Percentiles rank a stretch among this genome's conserved stretches.
phyloP scores from a whole-genome alignment of 2,329 filamentous ascomycete species.

The Fusarium odoratissimum region DNA sequence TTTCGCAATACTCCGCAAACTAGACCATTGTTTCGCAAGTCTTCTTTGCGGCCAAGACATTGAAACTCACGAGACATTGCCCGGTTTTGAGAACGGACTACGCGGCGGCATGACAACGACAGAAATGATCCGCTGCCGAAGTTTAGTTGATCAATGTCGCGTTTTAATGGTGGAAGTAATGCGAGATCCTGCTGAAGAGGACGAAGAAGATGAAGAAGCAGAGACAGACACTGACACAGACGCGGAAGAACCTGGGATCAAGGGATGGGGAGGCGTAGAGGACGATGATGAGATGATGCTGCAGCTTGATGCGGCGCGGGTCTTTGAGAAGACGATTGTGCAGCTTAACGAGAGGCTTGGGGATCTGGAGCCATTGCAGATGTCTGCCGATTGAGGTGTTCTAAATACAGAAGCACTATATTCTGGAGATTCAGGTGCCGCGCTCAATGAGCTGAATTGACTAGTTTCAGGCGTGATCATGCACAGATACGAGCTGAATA shows the following conservation, averaged over 20 bases:
- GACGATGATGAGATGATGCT: slow-evolving; percentile 62
- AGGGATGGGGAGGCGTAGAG: slow-evolving; percentile 49
- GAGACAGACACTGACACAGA: slow-evolving; percentile 50
- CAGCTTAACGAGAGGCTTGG: slow-evolving; percentile 76
- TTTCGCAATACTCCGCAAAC: slow-evolving; percentile 78
- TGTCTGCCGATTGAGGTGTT: slow-evolving; percentile 34
- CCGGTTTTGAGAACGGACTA: slow-evolving; percentile 74
- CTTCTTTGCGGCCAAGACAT: slow-evolving; percentile 76
- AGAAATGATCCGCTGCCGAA: slow-evolving; percentile 89
- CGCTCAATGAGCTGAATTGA: not conserved
- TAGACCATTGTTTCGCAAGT: slow-evolving; percentile 86
- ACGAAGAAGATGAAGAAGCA: slow-evolving; percentile 49
- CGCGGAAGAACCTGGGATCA: slow-evolving; percentile 40
- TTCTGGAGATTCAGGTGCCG: not conserved
- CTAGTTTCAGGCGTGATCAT: slow-evolving; percentile 14
- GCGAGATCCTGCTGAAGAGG: slow-evolving; percentile 57
- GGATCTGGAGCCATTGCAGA: slow-evolving; percentile 32
- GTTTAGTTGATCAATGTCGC: slow-evolving; percentile 81
- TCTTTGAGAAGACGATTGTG: slow-evolving; percentile 84
- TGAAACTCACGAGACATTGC: slow-evolving; percentile 71
- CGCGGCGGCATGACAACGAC: slow-evolving; percentile 77
- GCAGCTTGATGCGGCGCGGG: slow-evolving; percentile 77
- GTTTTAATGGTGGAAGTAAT: slow-evolving; percentile 76
- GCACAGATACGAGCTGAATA: not conserved
- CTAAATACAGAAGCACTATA: not conserved